phyloP scores from a whole-genome alignment of 2,329 filamentous ascomycete genomes.

The Alternaria triticimaculans region DNA sequence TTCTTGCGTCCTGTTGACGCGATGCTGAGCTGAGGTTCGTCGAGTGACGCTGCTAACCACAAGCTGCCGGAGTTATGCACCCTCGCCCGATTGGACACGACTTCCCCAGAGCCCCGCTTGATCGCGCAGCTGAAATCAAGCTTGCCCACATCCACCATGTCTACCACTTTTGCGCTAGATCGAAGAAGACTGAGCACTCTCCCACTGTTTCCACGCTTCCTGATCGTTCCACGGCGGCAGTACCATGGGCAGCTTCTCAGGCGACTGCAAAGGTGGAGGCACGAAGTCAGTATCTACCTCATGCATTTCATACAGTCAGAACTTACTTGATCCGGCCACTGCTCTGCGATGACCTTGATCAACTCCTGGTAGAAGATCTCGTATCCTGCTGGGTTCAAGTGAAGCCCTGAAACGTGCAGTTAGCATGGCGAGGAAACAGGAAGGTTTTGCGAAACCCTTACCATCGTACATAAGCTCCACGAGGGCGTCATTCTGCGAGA shows the following conservation, averaged over 20 bases:
- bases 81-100: conserved; percentile 9
- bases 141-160: neutral
- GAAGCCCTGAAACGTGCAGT: conserved; percentile 56
- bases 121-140: neutral
- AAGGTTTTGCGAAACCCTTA: conserved; percentile 36
- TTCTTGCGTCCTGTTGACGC: conserved; percentile 3
- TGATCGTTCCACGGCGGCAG: conserved; percentile 61
- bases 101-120: conserved; percentile 7
- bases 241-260: conserved; percentile 59
- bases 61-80: conserved; percentile 13
- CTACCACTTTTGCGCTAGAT: neutral
- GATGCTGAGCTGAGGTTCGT: conserved; percentile 11
- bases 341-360: conserved; percentile 57
- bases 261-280: conserved; percentile 30
- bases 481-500: conserved; percentile 64
- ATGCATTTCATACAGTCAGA: neutral
- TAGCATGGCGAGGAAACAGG: conserved; percentile 7
- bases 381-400: conserved; percentile 65
- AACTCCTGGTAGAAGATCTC: conserved; percentile 62
- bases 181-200: conserved; percentile 5
- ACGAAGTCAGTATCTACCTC: neutral
- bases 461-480: conserved; percentile 63
- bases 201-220: conserved; percentile 42
- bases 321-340: conserved; percentile 60
- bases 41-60: conserved; percentile 13